Conservation (phyloP, 2,329 filamentous ascomycete genomes). For the Chrysoporthe puriensis region DNA sequence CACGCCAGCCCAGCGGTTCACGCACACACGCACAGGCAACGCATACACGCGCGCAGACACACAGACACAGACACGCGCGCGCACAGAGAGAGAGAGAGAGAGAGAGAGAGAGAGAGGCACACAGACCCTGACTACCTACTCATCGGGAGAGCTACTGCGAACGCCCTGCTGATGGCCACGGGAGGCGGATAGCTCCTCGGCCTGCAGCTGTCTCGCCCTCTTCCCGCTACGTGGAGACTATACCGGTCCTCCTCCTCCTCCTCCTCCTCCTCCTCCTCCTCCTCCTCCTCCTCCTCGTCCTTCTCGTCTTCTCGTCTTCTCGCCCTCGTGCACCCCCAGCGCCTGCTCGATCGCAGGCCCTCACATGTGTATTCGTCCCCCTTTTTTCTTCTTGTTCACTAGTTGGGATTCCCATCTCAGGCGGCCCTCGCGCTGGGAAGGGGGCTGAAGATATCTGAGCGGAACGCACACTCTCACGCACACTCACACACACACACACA, state of each 20-base stretch:
- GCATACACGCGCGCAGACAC: neutral
- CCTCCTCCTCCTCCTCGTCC: neutral
- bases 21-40: neutral
- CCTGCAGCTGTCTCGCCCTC: constrained; percentile 26
- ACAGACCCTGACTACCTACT: neutral
- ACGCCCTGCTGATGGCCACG: constrained; percentile 26
- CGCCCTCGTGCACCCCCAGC: neutral
- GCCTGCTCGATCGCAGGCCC: constrained; percentile 18
- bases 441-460: constrained; percentile 21
- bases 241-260: neutral
- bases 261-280: neutral
- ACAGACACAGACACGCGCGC: neutral
- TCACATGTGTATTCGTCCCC: constrained; percentile 14
- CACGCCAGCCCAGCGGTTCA: neutral
- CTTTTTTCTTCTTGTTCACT: neutral
- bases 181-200: constrained; percentile 29
- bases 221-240: constrained; percentile 18
- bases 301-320: constrained; percentile 17
- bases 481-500: neutral
- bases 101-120: neutral
- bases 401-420: constrained; percentile 16
- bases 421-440: constrained; percentile 23
- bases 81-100: too few relatives aligned
- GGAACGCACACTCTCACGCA: constrained; percentile 1
- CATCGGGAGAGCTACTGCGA: constrained; percentile 27